phyloP scores from a whole-genome alignment of 345 rosid species.

The Rubroshorea leprosula region DNA sequence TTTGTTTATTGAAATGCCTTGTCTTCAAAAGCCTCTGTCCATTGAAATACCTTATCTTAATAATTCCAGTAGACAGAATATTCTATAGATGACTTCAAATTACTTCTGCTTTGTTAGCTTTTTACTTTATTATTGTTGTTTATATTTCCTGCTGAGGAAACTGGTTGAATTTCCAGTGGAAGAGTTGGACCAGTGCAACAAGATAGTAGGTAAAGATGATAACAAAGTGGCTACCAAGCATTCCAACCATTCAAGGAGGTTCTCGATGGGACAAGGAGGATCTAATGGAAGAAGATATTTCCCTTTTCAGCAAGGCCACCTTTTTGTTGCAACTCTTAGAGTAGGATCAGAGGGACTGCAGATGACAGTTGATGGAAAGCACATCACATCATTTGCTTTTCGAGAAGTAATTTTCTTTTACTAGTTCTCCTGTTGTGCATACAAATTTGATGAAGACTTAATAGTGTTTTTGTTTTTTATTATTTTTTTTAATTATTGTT shows the following conservation, averaged over 20 bases:
- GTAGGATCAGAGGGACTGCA: slow-evolving; percentile 92
- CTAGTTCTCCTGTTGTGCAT: slow-evolving; percentile 8
- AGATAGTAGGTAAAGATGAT: slow-evolving; percentile 69
- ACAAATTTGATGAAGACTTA: slow-evolving; percentile 1
- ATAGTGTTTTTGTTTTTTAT: too few relatives aligned
- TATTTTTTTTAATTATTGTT: slow-evolving; percentile 7
- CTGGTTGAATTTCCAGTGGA: slow-evolving; percentile 46
- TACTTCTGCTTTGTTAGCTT: background rate
- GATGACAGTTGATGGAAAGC: slow-evolving; percentile 96
- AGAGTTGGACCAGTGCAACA: slow-evolving; percentile 83
- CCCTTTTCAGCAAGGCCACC: slow-evolving; percentile 81
- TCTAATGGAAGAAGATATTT: slow-evolving; percentile 51
- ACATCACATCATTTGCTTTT: slow-evolving; percentile 86
- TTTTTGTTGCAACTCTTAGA: slow-evolving; percentile 85
- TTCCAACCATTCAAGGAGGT: slow-evolving; percentile 31
- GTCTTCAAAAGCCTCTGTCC: background rate
- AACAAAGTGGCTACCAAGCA: slow-evolving; percentile 26
- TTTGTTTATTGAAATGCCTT: slow-evolving; percentile 3
- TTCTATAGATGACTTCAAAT: background rate
- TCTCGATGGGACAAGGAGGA: slow-evolving; percentile 31
- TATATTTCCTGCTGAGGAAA: slow-evolving; percentile 1
- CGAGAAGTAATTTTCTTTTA: slow-evolving; percentile 61
- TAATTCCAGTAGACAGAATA: background rate
- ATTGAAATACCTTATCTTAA: background rate
- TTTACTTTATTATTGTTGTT: background rate